These are phyloP conservation scores for Onygena corvina DNA, from an alignment of 2,329 filamentous ascomycete species.

Conservation along the genomic window DNA sequence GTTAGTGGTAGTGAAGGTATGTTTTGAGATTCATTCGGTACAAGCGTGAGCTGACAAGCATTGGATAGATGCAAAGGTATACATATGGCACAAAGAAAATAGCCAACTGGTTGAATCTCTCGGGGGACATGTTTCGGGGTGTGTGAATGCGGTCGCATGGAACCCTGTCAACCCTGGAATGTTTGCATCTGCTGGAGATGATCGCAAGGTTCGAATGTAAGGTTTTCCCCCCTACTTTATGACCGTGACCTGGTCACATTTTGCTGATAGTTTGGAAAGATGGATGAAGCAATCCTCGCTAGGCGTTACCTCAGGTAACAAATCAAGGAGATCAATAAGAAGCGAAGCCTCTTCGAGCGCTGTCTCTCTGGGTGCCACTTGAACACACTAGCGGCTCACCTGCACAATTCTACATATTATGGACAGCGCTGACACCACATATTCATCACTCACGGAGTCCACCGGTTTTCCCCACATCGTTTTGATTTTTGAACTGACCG, in stretches of 20 bases:
- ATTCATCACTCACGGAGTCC: constrained; percentile 3
- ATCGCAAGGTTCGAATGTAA: constrained; percentile 73
- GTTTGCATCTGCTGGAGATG: constrained; percentile 86
- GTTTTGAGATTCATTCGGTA: constrained; percentile 15
- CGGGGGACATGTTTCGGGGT: constrained; percentile 54
- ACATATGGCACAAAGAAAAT: constrained; percentile 84
- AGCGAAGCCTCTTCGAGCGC: constrained; percentile 3
- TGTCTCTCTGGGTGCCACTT: background rate
- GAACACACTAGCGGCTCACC: background rate
- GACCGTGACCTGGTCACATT: background rate
- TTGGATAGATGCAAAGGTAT: constrained; percentile 51
- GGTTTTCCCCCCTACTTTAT: constrained; percentile 25
- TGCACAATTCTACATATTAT: background rate
- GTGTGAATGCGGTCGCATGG: constrained; percentile 82
- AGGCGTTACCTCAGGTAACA: background rate
- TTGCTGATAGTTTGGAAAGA: background rate
- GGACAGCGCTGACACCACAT: background rate
- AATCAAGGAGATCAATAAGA: constrained; percentile 4
- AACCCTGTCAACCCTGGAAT: constrained; percentile 70
- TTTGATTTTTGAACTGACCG: background rate
- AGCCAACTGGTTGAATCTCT: constrained; percentile 64
- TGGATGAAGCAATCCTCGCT: constrained; percentile 7
- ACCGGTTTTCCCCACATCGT: background rate
- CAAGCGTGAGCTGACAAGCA: background rate
- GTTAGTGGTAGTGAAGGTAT: constrained; percentile 81